These are phyloP conservation scores for Endocalyx cinctus DNA, from an alignment of 2,329 filamentous ascomycete species.

Conservation along the genomic window DNA sequence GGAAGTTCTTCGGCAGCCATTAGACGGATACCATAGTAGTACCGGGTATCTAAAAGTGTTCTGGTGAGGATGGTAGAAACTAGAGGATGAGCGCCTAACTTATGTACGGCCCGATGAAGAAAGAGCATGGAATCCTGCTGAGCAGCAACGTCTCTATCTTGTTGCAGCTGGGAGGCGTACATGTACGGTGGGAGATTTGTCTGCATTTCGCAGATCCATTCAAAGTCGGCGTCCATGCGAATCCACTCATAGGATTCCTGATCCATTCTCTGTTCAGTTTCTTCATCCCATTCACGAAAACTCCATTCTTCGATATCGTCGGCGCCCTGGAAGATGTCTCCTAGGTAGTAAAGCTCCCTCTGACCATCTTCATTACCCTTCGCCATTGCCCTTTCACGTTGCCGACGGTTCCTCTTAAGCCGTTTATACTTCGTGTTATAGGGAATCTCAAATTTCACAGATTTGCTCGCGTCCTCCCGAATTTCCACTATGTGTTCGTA, in stretches of 20 bases:
- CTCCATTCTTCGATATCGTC: constrained; percentile 82
- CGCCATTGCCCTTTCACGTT: constrained; percentile 50
- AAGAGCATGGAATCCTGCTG: constrained; percentile 73
- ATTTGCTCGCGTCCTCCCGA: constrained; percentile 73
- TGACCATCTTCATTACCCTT: constrained; percentile 54
- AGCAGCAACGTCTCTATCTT: constrained; percentile 95
- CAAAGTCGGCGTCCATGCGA: constrained; percentile 94
- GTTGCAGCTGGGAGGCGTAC: constrained; percentile 95
- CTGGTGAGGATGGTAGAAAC: constrained; percentile 85
- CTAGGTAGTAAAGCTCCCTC: constrained; percentile 82
- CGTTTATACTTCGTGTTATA: constrained; percentile 99
- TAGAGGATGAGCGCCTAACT: constrained; percentile 62
- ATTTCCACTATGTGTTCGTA: constrained; percentile 98
- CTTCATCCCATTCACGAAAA: constrained; percentile 81
- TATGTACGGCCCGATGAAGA: constrained; percentile 51
- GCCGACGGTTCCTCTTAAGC: constrained; percentile 72
- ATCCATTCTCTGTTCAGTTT: constrained; percentile 87
- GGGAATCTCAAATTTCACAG: constrained; percentile 81
- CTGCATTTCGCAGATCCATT: constrained; percentile 88
- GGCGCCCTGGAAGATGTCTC: constrained; percentile 79
- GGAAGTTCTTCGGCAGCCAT: constrained; percentile 78
- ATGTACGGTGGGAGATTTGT: constrained; percentile 87
- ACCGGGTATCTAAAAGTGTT: constrained; percentile 85
- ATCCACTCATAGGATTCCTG: constrained; percentile 99
- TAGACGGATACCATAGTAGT: constrained; percentile 87